Evolutionary conservation across 2,329 filamentous ascomycete genomes (phyloP), one percentile per base, ranked within the genome.

Genomic region (Trichoderma gracile): DNA sequence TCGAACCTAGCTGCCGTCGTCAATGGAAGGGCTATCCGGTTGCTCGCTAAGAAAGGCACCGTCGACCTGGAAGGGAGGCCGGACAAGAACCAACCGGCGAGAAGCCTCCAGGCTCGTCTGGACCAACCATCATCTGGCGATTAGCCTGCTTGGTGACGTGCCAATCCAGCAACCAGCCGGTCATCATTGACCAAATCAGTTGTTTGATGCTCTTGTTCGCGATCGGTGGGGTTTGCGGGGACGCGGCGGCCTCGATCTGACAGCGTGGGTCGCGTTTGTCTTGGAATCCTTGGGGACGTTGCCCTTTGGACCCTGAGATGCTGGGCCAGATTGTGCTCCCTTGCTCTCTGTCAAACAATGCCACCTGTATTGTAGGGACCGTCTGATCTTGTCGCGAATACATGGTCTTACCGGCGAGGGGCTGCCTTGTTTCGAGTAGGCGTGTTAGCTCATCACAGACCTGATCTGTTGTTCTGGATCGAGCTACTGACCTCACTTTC

Each of bases 221-320:
- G 58, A 64, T 57, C 53, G 61, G 61, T 64, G 60, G 61, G 38
- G 61, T 57, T 45, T 57, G 61, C 61, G 61, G 61, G 53, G 45
- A 15, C 42, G n/a, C 30, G 7, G 46, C 33, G 54, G 43, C 61
- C 30, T 64, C 61, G 61, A 64, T 64, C 61, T 64, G 53, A 52
- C 54, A 46, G 40, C 53, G 52, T 57, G 61, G 46, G 54, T 57
- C 43, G 30, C 30, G 49, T 33, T 38, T 14, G 33, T 14, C 33
- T 38, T 38, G 46, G 19, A 33, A 33, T 10, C 30, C 27, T 27
- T 50, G 30, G 42, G 42, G 45, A 42, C 43, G 23, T 52, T 30
- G 27, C 47, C 33, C 12, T 38, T 52, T 15, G 58, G 58, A 50
- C 49, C 57, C 58, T 42, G 45, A 50, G 49, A 54, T 38, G 17